Percentiles rank a stretch among this genome's conserved stretches.
phyloP scores from a whole-genome alignment of 805 yeast genomes.

The Pichia cephalocereana region DNA sequence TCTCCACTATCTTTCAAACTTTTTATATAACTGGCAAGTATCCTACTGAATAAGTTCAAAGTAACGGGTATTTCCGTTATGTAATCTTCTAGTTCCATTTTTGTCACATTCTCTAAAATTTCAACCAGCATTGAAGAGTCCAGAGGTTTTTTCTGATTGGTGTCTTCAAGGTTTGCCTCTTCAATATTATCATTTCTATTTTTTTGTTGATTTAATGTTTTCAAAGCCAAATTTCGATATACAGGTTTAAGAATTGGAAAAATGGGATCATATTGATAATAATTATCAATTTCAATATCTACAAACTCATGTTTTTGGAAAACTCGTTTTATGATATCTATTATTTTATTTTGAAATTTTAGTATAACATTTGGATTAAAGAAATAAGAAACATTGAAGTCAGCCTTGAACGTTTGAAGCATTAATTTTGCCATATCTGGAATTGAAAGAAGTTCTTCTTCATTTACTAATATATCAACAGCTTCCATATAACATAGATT shows the following conservation, averaged over 20 bases:
- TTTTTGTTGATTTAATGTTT: constrained; percentile 1
- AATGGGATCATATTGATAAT: constrained; percentile 18
- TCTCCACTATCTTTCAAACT: constrained; percentile 12
- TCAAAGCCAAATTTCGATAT: constrained; percentile 7
- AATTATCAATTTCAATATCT: constrained; percentile 14
- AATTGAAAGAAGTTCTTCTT: not conserved
- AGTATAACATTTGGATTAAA: not conserved
- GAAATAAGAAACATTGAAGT: constrained; percentile 1
- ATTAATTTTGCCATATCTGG: not conserved
- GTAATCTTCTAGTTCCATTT: not conserved
- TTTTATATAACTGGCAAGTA: constrained; percentile 16
- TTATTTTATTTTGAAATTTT: constrained; percentile 5
- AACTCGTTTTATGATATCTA: constrained; percentile 3
- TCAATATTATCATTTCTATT: not conserved
- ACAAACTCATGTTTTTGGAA: constrained; percentile 5
- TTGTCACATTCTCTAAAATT: not conserved
- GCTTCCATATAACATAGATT: constrained; percentile 1
- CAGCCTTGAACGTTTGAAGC: not conserved
- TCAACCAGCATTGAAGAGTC: not conserved
- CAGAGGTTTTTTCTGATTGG: not conserved
- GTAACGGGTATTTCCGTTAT: constrained; percentile 8
- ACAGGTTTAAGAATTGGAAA: constrained; percentile 20
- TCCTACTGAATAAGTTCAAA: constrained; percentile 19
- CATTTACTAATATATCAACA: not conserved
- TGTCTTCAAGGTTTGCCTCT: not conserved